These are phyloP conservation scores for Arthrocladium fulminans DNA, from an alignment of 2,329 filamentous ascomycete genomes.

Conservation along the genomic window DNA sequence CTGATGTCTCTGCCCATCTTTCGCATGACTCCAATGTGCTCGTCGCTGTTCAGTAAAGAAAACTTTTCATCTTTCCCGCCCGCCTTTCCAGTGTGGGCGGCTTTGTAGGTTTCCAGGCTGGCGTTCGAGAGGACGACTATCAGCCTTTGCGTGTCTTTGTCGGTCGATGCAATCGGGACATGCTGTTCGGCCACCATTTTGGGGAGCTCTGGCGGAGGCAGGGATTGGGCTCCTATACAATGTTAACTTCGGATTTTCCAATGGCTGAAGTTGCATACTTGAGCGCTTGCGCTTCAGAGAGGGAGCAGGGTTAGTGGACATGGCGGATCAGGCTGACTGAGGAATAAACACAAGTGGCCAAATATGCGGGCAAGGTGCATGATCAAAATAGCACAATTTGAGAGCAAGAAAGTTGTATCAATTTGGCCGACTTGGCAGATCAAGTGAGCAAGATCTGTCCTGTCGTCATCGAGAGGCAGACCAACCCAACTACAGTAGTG, in stretches of 20 bases:
- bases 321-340: background rate
- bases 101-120: conserved; percentile 94
- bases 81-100: conserved; percentile 61
- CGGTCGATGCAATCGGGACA: conserved; percentile 67
- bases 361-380: background rate
- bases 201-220: conserved; percentile 82
- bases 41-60: conserved; percentile 94
- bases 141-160: conserved; percentile 83
- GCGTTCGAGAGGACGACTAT: conserved; percentile 97
- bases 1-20: conserved; percentile 99
- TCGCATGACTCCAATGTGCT: conserved; percentile 97
- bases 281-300: background rate
- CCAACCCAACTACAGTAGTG: no score
- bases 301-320: background rate
- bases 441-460: no score
- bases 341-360: background rate
- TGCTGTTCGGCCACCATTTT: conserved; percentile 91
- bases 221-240: conserved; percentile 75
- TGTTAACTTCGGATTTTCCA: conserved; percentile 3
- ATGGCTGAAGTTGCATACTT: background rate
- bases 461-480: no score
- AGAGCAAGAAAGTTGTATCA: background rate
- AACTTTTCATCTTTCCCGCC: conserved; percentile 84
- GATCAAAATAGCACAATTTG: background rate
- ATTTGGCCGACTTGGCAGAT: background rate